A percentile compares a stretch with the other conserved stretches of the same genome.
These are phyloP conservation scores for Pleurotus giganteus DNA, from an alignment of 768 basidiomycete species.

Conservation along the genomic window DNA sequence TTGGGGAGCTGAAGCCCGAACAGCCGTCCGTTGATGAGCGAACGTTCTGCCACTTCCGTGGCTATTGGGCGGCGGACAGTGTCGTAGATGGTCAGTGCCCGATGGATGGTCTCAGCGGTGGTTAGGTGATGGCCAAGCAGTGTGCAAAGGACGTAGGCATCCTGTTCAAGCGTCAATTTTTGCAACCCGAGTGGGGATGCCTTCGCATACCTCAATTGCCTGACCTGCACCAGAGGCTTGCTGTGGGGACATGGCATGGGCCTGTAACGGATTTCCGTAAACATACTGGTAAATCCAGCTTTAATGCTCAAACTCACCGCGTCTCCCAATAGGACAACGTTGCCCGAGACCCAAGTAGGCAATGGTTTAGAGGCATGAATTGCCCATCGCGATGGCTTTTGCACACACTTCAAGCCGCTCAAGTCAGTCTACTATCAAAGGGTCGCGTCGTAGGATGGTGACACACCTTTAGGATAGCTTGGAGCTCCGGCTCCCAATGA, in stretches of 20 bases:
- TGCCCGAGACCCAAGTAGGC: slow-evolving; percentile 32
- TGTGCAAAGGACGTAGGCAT: slow-evolving; percentile 46
- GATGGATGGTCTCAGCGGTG: slow-evolving; percentile 20
- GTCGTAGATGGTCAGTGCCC: slow-evolving; percentile 34
- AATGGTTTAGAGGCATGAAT: slow-evolving; percentile 36
- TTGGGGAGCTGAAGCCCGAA: slow-evolving; percentile 23
- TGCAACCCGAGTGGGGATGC: neutral
- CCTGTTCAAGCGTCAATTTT: slow-evolving; percentile 19
- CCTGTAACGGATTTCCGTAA: slow-evolving; percentile 20
- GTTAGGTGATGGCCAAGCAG: slow-evolving; percentile 34
- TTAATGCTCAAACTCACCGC: slow-evolving; percentile 32
- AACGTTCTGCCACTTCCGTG: slow-evolving; percentile 24
- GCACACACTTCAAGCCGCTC: slow-evolving; percentile 25
- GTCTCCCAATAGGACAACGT: slow-evolving; percentile 44
- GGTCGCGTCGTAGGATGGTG: neutral
- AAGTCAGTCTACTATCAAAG: neutral
- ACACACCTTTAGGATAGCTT: slow-evolving; percentile 39
- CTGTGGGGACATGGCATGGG: slow-evolving; percentile 46
- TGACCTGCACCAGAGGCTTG: slow-evolving; percentile 49
- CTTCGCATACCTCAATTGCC: slow-evolving; percentile 42
- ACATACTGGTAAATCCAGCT: neutral
- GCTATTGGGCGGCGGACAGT: slow-evolving; percentile 35
- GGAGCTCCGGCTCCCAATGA: slow-evolving; percentile 45
- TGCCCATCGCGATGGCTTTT: slow-evolving; percentile 36
- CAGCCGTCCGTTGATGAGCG: slow-evolving; percentile 26